Base-by-base conservation (phyloP, 139 green algal species). In the Edaphochlamys debaryana region DNA sequence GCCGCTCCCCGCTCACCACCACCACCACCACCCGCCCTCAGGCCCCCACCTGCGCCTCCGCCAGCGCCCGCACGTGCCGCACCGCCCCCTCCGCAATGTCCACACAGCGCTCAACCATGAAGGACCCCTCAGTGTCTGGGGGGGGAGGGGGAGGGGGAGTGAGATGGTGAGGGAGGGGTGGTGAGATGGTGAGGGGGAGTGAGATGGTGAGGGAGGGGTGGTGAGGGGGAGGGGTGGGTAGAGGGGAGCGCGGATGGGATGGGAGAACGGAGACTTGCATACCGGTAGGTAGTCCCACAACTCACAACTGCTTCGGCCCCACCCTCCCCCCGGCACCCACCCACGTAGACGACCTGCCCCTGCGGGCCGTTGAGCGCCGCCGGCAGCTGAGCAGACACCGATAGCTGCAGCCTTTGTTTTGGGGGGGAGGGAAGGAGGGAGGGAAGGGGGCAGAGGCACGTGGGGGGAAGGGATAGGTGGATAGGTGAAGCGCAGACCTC, bases 91-190 rank as follows among this genome's bases (percentile, higher is more conserved):
- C 79, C 0, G 95, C 94, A 60, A 99, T 95, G n/a, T 98, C 93
- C 22, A 84, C 58, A 19, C 87, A 89, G 7, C 96, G 88, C 62
- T 99, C 96, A 6, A 91, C 82, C 89, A 95, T 96, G 84, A 99
- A 98, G 79, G 89, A 95, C 50, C 96, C 96, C 83, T 99, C 96
- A 37, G 94, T 98, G 81, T 98, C 95, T 94, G 87, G 17, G 56
- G 69, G 1, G 4, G n/a, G 2, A 27, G 9, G 69, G 8, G 69
- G 42, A 22, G 38, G 42, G 7, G 15, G 29, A 29, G 9, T 23
- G 42, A 20, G 67, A 34, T 56, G 17, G n/a, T n/a, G n/a, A n/a
- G n/a, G n/a, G n/a, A n/a, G n/a, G n/a, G n/a, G 87, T n/a, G 54
- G 69, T 4, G 4, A n/a, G 2, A 27, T 7, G 69, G 8, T 41